phyloP scores from a whole-genome alignment of 139 green algal genomes.

The Picocystis salinarum region DNA sequence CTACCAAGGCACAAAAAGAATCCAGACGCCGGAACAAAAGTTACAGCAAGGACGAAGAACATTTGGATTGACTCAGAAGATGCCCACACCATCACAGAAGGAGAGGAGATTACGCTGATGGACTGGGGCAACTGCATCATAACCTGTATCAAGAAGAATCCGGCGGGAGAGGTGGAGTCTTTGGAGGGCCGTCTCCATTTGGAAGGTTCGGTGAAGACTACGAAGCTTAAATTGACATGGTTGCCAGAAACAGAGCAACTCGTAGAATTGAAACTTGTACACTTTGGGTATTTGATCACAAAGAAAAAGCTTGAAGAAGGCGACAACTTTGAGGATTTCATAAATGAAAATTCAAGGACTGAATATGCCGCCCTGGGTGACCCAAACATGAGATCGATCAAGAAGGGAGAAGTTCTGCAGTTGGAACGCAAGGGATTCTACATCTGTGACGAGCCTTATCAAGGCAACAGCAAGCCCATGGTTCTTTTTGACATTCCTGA shows the following conservation, averaged over 20 bases:
- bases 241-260: slow-evolving; percentile 39
- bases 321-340: slow-evolving; percentile 59
- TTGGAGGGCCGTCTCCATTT: slow-evolving; percentile 54
- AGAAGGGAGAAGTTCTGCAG: slow-evolving; percentile 87
- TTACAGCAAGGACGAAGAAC: slow-evolving; percentile 13
- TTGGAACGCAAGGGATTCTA: slow-evolving; percentile 94
- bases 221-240: slow-evolving; percentile 94
- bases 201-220: slow-evolving; percentile 81
- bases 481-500: slow-evolving; percentile 88
- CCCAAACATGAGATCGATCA: slow-evolving; percentile 73
- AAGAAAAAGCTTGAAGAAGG: slow-evolving; percentile 61
- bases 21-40: slow-evolving; percentile 51
- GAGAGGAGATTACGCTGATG: slow-evolving; percentile 94
- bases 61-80: slow-evolving; percentile 69
- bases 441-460: slow-evolving; percentile 64
- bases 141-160: slow-evolving; percentile 5
- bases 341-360: slow-evolving; percentile 19
- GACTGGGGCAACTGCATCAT: slow-evolving; percentile 92
- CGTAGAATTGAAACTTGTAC: slow-evolving; percentile 24
- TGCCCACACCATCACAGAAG: slow-evolving; percentile 44
- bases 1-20: slow-evolving; percentile 85
- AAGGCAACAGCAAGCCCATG: slow-evolving; percentile 32
- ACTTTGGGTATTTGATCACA: slow-evolving; percentile 89
- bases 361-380: slow-evolving; percentile 54
- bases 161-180: slow-evolving; percentile 15